A percentile compares a stretch with the other conserved stretches of the same genome.
Evolutionary conservation across 257 asterid species (phyloP).

Genomic region (Apocynum venetum): DNA sequence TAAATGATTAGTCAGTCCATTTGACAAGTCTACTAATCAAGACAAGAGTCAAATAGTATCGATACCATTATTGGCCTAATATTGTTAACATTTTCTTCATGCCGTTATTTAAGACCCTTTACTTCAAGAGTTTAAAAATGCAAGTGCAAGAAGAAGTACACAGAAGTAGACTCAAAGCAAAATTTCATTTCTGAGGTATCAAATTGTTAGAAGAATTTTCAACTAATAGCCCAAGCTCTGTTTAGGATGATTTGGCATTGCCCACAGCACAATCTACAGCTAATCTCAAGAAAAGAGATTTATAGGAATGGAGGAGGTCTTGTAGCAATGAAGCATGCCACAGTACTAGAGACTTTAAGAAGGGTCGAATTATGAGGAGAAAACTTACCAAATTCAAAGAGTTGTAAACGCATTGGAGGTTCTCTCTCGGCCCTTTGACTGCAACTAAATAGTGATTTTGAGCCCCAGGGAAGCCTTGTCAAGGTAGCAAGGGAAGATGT

Average conservation of each 20-base stretch:
- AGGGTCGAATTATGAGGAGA: neutral
- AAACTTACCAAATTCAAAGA: conserved; percentile 63
- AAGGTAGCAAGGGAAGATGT: conserved; percentile 50
- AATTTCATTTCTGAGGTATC: neutral
- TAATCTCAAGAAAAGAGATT: neutral
- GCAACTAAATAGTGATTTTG: conserved; percentile 36
- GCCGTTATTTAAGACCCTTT: neutral
- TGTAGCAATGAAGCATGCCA: neutral
- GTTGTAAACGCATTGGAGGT: conserved; percentile 50
- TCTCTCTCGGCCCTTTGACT: conserved; percentile 11
- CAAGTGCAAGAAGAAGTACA: neutral
- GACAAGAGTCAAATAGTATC: too few relatives aligned
- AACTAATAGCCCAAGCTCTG: neutral
- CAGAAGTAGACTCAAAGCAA: neutral
- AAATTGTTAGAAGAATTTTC: neutral
- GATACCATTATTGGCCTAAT: too few relatives aligned
- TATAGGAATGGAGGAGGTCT: neutral
- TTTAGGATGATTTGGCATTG: neutral
- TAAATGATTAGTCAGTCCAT: too few relatives aligned
- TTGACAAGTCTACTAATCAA: too few relatives aligned
- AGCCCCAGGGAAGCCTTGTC: conserved; percentile 78
- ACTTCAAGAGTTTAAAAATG: neutral
- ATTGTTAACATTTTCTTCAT: too few relatives aligned
- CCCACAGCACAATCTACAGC: neutral
- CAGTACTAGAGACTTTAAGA: neutral